phyloP scores from a whole-genome alignment of 768 basidiomycete species.

The Leucocoprinus leucothites region DNA sequence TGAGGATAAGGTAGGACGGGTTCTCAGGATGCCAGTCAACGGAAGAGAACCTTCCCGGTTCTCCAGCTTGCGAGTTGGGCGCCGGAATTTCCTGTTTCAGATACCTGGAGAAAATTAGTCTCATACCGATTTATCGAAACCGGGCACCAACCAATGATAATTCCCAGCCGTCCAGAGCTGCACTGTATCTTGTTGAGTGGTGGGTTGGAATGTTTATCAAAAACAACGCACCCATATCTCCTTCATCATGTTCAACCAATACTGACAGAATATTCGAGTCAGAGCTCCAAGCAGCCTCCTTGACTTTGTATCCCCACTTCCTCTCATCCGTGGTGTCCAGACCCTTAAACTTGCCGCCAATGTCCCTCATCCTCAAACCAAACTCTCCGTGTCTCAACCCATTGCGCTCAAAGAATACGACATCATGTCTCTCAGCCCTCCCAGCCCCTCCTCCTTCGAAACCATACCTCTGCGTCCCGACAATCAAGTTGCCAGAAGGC shows the following conservation, averaged over 20 bases:
- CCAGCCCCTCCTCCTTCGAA: slow-evolving; percentile 67
- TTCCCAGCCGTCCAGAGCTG: slow-evolving; percentile 95
- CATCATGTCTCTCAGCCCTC: slow-evolving; percentile 69
- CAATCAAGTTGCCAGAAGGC: slow-evolving; percentile 86
- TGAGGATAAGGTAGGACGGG: slow-evolving; percentile 58
- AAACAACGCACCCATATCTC: slow-evolving; percentile 62
- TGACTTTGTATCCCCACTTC: slow-evolving; percentile 69
- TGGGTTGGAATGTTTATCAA: neutral
- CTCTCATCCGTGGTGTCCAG: slow-evolving; percentile 26
- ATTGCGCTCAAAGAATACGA: slow-evolving; percentile 95
- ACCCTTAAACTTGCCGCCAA: slow-evolving; percentile 32
- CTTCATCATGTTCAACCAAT: slow-evolving; percentile 71
- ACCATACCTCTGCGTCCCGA: slow-evolving; percentile 77
- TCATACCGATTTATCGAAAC: neutral
- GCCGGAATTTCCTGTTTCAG: slow-evolving; percentile 85
- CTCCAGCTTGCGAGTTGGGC: slow-evolving; percentile 25
- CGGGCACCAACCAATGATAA: slow-evolving; percentile 74
- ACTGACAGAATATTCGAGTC: slow-evolving; percentile 84
- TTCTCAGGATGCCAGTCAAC: slow-evolving; percentile 89
- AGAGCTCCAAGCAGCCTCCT: slow-evolving; percentile 80
- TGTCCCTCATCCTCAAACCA: slow-evolving; percentile 41
- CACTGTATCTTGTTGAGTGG: slow-evolving; percentile 40
- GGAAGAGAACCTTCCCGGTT: slow-evolving; percentile 60
- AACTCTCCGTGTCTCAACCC: slow-evolving; percentile 93
- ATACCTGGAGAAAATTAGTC: slow-evolving; percentile 52